Conservation (phyloP, 129 eudicot species). For the Centrapalus pauciflorus region DNA sequence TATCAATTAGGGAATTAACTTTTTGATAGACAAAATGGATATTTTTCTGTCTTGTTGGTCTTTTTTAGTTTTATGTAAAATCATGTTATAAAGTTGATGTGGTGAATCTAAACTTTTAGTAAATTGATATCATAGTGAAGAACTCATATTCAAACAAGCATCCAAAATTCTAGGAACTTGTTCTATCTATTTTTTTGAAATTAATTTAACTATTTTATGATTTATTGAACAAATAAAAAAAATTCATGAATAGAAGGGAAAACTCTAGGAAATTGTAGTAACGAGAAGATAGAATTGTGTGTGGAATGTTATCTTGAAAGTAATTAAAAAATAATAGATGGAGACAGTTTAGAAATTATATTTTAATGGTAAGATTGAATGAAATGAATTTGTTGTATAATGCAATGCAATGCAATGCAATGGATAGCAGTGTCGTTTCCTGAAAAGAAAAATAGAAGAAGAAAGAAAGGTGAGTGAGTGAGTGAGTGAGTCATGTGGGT, state of each 20-base stretch:
- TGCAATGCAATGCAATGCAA: background rate
- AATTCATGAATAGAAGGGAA: background rate
- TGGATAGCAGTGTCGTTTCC: background rate
- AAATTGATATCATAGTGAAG: no score
- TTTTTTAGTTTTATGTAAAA: no score
- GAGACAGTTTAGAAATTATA: constrained; percentile 5
- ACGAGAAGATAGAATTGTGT: constrained; percentile 27
- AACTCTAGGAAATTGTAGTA: constrained; percentile 20
- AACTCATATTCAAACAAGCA: no score
- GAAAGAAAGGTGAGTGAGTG: constrained; percentile 9
- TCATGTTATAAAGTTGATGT: no score
- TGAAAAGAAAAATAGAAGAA: background rate
- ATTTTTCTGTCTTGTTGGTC: no score
- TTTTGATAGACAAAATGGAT: no score
- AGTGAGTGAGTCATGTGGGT: constrained; percentile 17
- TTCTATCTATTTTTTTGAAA: no score
- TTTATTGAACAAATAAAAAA: background rate
- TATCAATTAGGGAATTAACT: no score
- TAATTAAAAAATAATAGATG: background rate
- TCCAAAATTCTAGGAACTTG: no score
- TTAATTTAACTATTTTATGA: no score
- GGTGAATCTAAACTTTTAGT: no score
- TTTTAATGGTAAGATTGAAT: background rate
- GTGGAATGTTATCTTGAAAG: constrained; percentile 18
- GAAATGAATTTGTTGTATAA: background rate